Conservation (phyloP, 2,329 filamentous ascomycete species). For the Alternaria ventricosa region DNA sequence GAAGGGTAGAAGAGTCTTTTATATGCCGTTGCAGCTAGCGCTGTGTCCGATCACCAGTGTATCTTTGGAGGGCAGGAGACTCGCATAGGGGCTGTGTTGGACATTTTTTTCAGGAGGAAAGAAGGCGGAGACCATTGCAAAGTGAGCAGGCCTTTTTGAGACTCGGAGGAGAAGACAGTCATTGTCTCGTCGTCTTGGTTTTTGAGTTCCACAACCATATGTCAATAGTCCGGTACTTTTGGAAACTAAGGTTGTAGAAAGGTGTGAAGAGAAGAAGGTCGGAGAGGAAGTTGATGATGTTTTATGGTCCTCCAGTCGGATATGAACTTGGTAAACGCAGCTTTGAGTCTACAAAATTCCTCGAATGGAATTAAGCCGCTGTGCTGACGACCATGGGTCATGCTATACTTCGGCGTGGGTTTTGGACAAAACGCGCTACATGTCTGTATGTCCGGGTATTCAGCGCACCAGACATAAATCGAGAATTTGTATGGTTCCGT, state of each 20-base stretch:
- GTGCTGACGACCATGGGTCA: background rate
- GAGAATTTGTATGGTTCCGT: too few relatives aligned
- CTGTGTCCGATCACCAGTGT: background rate
- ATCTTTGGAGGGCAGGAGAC: rapidly evolving
- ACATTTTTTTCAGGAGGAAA: too few relatives aligned
- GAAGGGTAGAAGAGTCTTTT: background rate
- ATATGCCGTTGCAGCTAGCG: background rate
- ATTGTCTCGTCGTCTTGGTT: too few relatives aligned
- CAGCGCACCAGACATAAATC: too few relatives aligned
- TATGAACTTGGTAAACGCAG: rapidly evolving
- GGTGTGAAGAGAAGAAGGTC: background rate
- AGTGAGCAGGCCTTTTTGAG: too few relatives aligned
- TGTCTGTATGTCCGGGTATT: too few relatives aligned
- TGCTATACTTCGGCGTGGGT: too few relatives aligned
- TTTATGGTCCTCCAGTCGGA: background rate
- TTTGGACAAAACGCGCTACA: too few relatives aligned
- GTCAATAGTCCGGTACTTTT: too few relatives aligned
- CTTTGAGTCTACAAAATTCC: background rate
- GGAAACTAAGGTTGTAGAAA: background rate
- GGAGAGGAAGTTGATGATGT: background rate
- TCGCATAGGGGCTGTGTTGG: background rate
- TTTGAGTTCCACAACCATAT: too few relatives aligned
- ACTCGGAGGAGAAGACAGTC: too few relatives aligned
- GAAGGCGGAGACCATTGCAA: too few relatives aligned
- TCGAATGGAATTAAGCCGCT: rapidly evolving